A percentile compares a stretch with the other conserved stretches of the same genome.
These are phyloP conservation scores for Stephanocyclus meneghinianus DNA, from an alignment of 352 stramenopile genomes.

Conservation along the genomic window DNA sequence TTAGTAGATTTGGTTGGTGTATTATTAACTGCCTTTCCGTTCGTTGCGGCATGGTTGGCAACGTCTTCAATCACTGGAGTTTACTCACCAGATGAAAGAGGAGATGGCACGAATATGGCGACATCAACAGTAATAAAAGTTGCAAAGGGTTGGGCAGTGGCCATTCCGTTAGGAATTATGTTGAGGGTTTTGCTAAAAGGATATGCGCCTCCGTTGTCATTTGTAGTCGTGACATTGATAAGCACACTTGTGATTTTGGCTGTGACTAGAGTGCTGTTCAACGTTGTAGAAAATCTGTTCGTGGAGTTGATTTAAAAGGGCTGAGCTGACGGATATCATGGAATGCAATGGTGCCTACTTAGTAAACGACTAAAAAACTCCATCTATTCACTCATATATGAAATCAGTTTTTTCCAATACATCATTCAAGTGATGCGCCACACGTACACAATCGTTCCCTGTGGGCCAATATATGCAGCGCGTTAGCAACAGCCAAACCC, in stretches of 20 bases:
- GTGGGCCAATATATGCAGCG: slow-evolving; percentile 52
- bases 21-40: slow-evolving; percentile 43
- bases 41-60: slow-evolving; percentile 46
- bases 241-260: slow-evolving; percentile 58
- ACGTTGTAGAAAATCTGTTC: slow-evolving; percentile 49
- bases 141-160: slow-evolving; percentile 58
- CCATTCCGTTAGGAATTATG: slow-evolving; percentile 55
- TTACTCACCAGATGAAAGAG: slow-evolving; percentile 42
- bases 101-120: slow-evolving; percentile 22
- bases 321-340: neutral
- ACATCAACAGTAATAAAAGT: slow-evolving; percentile 29
- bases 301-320: slow-evolving; percentile 33
- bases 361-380: neutral
- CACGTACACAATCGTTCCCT: slow-evolving; percentile 43
- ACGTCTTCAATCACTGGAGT: slow-evolving; percentile 43
- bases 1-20: slow-evolving; percentile 39
- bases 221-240: slow-evolving; percentile 69
- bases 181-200: slow-evolving; percentile 58
- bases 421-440: slow-evolving; percentile 21
- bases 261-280: slow-evolving; percentile 32
- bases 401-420: neutral
- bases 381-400: neutral
- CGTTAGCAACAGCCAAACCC: slow-evolving; percentile 37
- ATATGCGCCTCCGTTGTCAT: slow-evolving; percentile 58
- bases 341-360: neutral